Percentiles rank a stretch among this genome's conserved stretches.
These are phyloP conservation scores for Boletus rubropictus DNA, from an alignment of 768 basidiomycete species.

Conservation along the genomic window DNA sequence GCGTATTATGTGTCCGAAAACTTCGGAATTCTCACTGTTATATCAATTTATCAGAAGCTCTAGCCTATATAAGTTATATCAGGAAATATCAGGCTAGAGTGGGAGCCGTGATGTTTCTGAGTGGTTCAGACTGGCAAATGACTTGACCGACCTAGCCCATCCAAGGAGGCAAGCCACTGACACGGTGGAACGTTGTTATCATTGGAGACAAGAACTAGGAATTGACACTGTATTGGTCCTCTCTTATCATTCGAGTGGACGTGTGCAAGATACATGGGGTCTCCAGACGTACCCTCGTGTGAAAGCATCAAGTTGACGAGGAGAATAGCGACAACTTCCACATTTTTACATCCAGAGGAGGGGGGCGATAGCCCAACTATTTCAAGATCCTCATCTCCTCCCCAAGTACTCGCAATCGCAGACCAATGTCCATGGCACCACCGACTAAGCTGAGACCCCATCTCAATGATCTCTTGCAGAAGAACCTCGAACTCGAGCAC, in stretches of 20 bases:
- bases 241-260: not conserved
- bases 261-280: no score
- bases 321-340: not conserved
- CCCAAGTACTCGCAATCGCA: not conserved
- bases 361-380: not conserved
- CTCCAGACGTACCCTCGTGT: conserved; percentile 11
- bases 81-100: no score
- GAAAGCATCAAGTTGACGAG: conserved; percentile 2
- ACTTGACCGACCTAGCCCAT: not conserved
- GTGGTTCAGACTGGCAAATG: no score
- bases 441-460: conserved; percentile 24
- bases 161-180: not conserved
- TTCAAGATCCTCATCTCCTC: not conserved
- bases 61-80: no score
- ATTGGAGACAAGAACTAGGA: not conserved
- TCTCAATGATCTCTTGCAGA: conserved; percentile 25
- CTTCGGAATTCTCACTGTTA: conserved; percentile 9
- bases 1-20: not conserved
- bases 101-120: no score
- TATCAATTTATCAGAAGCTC: conserved; percentile 12
- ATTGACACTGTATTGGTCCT: not conserved
- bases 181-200: not conserved
- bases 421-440: conserved; percentile 24
- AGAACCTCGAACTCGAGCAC: conserved; percentile 28
- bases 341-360: not conserved